A percentile compares a stretch with the other conserved stretches of the same genome.
These are phyloP conservation scores for Pseudogymnoascus sp. DNA, from an alignment of 2,329 filamentous ascomycete species.

Conservation along the genomic window DNA sequence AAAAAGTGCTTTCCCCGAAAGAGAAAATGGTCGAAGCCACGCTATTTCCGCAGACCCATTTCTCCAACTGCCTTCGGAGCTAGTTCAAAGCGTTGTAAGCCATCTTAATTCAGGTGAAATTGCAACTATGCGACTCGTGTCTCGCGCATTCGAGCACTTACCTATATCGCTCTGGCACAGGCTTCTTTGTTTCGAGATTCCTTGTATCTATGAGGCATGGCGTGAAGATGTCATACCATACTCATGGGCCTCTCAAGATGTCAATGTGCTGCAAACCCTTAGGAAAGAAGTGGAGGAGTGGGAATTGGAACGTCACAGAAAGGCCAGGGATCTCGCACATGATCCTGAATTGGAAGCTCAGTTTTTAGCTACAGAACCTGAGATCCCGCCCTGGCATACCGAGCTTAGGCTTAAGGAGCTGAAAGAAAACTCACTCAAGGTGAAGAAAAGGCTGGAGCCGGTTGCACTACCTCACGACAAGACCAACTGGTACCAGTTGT, in stretches of 20 bases:
- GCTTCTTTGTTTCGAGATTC: conserved; percentile 21
- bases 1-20: not conserved
- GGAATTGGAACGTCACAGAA: not conserved
- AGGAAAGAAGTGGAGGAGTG: not conserved
- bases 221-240: conserved; percentile 1
- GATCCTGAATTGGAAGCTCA: not conserved
- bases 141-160: conserved; percentile 19
- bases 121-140: conserved; percentile 19
- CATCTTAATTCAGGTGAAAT: conserved; percentile 20
- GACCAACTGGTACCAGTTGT: conserved; percentile 22
- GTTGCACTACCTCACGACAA: conserved; percentile 9
- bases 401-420: not conserved
- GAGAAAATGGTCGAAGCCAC: not conserved
- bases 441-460: not conserved
- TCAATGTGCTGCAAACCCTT: not conserved
- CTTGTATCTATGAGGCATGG: conserved; percentile 23
- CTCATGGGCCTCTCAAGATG: not conserved
- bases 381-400: not conserved
- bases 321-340: not conserved
- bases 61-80: conserved; percentile 17
- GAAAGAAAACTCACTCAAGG: not conserved
- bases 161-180: conserved; percentile 19
- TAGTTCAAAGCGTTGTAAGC: conserved; percentile 16
- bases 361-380: conserved; percentile 4
- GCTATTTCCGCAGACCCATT: conserved; percentile 16